Evolutionary conservation across 257 asterid genomes (phyloP), one percentile per base, ranked within the genome.

Genomic region (Capsicum rhomboideum): DNA sequence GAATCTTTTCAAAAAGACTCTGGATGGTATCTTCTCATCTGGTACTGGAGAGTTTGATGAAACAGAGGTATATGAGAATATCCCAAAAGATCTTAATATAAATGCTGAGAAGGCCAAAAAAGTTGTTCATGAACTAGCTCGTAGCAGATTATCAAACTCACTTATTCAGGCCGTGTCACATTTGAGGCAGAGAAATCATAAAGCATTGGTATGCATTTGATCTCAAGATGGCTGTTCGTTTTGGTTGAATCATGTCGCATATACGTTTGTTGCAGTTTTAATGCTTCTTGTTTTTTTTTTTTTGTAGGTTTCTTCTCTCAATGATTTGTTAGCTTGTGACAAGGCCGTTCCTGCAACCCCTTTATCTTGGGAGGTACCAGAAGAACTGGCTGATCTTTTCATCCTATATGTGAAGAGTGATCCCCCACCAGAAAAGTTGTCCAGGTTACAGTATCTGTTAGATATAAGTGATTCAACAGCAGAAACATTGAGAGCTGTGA

Each of bases 11-110:
- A 95, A 94, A n/a, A 94, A 93, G 88, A 90, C 93, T 2, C 83
- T 95, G 4, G 98, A 90, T 72, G 91, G 88, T 40, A 89, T 95
- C 46, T 92, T 97, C 91, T 93, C 99, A 6, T 93, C 98, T 17
- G 99, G 99, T 54, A 97, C 99, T 42, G 99, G 99, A 52, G 99
- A 95, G 84, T 97, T 97, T 75, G 94, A 95, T 10, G 92, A 86
- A 59, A 98, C 91, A 88, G 99, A 97, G 87, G 95, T 91, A 63
- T 97, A 89, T 79, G 89, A 91, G 89, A 93, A 92, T 87, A 92
- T 95, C 61, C 99, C 99, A 0, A 88, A 89, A 87, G 98, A 95
- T 92, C 97, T 97, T 28, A 94, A 86, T 83, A 92, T 97, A 49
- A 86, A 90, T 82, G 82, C 81, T 14, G 91, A 84, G 59, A 97